Evolutionary conservation across 176 grass and related monocot genomes (phyloP).

Genomic region (Oryza australiensis): DNA sequence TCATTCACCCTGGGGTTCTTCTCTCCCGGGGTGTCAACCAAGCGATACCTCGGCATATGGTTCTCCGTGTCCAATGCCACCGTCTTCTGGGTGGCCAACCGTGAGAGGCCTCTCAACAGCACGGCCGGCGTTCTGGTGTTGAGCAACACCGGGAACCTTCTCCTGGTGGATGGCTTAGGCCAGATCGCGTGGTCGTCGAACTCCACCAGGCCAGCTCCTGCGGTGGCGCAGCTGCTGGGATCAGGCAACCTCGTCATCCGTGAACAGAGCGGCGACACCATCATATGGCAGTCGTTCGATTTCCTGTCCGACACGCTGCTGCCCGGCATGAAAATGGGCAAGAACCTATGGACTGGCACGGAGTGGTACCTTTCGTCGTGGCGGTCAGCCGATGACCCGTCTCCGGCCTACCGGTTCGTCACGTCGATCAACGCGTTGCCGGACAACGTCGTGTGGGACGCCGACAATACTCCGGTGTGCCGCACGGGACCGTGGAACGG

Average conservation of each 20-base stretch:
- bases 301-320: conserved; percentile 50
- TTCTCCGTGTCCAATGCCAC: conserved; percentile 25
- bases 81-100: conserved; percentile 63
- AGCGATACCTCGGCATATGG: conserved; percentile 46
- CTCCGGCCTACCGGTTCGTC: conserved; percentile 27
- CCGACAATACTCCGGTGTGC: neutral
- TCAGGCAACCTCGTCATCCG: conserved; percentile 45
- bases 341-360: conserved; percentile 39
- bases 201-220: neutral
- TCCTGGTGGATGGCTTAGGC: conserved; percentile 13
- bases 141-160: neutral
- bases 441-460: conserved; percentile 36
- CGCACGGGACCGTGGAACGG: conserved; percentile 47
- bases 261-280: neutral
- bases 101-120: conserved; percentile 25
- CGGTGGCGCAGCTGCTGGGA: conserved; percentile 19
- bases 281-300: conserved; percentile 59
- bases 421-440: conserved; percentile 41
- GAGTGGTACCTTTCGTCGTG: conserved; percentile 39
- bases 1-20: conserved; percentile 56
- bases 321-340: conserved; percentile 42
- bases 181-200: conserved; percentile 21
- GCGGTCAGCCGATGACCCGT: conserved; percentile 33
- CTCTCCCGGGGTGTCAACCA: neutral
- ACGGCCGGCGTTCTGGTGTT: conserved; percentile 24